Percentiles rank a stretch among this genome's conserved stretches.
phyloP scores from a whole-genome alignment of 148 eudicot genomes.

The Cornus controversa region DNA sequence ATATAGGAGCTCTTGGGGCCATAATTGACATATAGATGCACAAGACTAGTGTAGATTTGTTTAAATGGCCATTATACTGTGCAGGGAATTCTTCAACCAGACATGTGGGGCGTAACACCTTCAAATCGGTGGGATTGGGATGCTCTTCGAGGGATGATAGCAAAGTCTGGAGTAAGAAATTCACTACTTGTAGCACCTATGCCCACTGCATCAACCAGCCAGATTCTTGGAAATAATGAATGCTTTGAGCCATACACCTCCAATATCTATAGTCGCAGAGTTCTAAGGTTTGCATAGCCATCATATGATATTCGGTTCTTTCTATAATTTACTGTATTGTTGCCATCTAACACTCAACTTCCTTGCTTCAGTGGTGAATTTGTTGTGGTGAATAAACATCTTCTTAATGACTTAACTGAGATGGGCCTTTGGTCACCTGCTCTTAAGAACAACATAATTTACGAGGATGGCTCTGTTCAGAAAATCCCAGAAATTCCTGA shows the following conservation, averaged over 20 bases:
- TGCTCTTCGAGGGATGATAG: conserved; percentile 62
- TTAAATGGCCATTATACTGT: conserved; percentile 9
- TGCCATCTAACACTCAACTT: neutral
- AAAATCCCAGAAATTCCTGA: conserved; percentile 70
- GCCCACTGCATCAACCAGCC: conserved; percentile 99
- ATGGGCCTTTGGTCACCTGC: conserved; percentile 89
- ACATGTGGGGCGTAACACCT: conserved; percentile 94
- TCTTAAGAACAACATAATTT: conserved; percentile 74
- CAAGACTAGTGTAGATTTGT: neutral
- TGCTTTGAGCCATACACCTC: conserved; percentile 99
- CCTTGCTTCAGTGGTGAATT: conserved; percentile 77
- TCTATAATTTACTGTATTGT: neutral
- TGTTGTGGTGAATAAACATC: conserved; percentile 98
- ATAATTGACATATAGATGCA: neutral
- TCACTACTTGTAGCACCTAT: conserved; percentile 97
- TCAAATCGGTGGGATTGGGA: conserved; percentile 90
- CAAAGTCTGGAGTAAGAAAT: conserved; percentile 76
- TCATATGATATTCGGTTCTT: neutral
- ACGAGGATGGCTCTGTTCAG: conserved; percentile 86
- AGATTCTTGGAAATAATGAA: conserved; percentile 96
- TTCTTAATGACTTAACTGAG: conserved; percentile 88
- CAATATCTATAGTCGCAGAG: conserved; percentile 91
- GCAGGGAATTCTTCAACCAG: conserved; percentile 93
- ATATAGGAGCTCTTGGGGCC: neutral
- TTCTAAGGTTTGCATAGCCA: conserved; percentile 56